A percentile compares a stretch with the other conserved stretches of the same genome.
Conservation (phyloP, 352 stramenopile genomes). For the Phytopythium helicoides region DNA sequence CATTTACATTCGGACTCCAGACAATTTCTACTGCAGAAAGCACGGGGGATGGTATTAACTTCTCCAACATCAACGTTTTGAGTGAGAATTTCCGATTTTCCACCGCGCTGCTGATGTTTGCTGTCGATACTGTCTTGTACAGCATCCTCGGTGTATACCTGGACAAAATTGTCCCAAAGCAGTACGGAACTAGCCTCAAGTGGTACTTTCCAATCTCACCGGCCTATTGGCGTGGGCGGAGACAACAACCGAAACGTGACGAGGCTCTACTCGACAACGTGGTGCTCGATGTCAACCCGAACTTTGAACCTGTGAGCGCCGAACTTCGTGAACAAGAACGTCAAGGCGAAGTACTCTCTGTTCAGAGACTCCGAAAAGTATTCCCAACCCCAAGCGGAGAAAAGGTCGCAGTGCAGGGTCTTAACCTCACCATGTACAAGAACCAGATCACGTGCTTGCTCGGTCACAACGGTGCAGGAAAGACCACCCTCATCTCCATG, state of each 20-base stretch:
- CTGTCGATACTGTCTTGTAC: slow-evolving; percentile 88
- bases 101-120: slow-evolving; percentile 65
- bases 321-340: slow-evolving; percentile 40
- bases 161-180: slow-evolving; percentile 86
- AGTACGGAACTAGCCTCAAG: slow-evolving; percentile 84
- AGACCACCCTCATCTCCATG: slow-evolving; percentile 90
- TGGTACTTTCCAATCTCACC: slow-evolving; percentile 90
- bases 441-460: slow-evolving; percentile 91
- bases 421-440: slow-evolving; percentile 88
- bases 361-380: slow-evolving; percentile 51
- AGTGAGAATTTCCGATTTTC: slow-evolving; percentile 62
- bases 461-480: slow-evolving; percentile 91
- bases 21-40: slow-evolving; percentile 48
- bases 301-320: slow-evolving; percentile 31
- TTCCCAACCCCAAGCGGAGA: slow-evolving; percentile 72
- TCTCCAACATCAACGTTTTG: slow-evolving; percentile 25
- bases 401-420: slow-evolving; percentile 77
- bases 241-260: too few relatives aligned
- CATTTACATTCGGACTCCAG: slow-evolving; percentile 61
- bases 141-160: slow-evolving; percentile 89
- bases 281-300: slow-evolving; percentile 27
- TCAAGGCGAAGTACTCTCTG: slow-evolving; percentile 32
- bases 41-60: slow-evolving; percentile 33
- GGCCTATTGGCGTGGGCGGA: slow-evolving; percentile 32
- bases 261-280: slow-evolving; percentile 24